phyloP scores from a whole-genome alignment of 345 rosid species.

The Boechera retrofracta region DNA sequence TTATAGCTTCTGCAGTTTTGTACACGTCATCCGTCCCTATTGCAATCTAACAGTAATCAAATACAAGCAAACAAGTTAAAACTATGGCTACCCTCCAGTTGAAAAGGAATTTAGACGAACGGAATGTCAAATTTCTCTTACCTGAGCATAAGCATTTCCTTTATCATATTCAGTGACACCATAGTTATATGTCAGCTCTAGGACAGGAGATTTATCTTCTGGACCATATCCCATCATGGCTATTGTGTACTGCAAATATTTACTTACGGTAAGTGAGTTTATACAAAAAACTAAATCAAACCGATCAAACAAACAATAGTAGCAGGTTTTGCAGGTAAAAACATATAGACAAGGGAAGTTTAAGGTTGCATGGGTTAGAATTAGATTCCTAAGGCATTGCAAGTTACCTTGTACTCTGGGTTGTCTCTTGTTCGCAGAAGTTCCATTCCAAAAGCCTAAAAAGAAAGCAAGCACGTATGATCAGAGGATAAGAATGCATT shows the following conservation, averaged over 20 bases:
- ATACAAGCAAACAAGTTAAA: conserved; percentile 1
- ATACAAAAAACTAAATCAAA: background rate
- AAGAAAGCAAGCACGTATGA: conserved; percentile 25
- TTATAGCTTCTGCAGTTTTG: conserved; percentile 89
- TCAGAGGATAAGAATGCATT: conserved; percentile 31
- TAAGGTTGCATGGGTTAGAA: background rate
- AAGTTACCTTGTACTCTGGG: conserved; percentile 88
- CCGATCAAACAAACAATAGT: background rate
- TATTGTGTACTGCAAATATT: conserved; percentile 61
- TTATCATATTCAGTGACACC: conserved; percentile 88
- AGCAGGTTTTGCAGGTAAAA: background rate
- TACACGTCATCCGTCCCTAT: conserved; percentile 96
- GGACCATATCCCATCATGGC: conserved; percentile 97
- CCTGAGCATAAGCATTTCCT: conserved; percentile 96
- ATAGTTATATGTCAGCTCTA: conserved; percentile 93
- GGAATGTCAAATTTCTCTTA: conserved; percentile 25
- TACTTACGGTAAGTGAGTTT: conserved; percentile 4
- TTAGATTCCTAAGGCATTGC: background rate
- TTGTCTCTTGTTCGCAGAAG: conserved; percentile 90
- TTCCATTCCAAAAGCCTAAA: conserved; percentile 97
- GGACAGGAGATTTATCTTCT: conserved; percentile 81
- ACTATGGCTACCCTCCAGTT: background rate
- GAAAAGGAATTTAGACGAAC: background rate
- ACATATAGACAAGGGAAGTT: background rate
- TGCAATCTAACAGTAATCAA: conserved; percentile 61